Percentiles rank a stretch among this genome's conserved stretches.
These are phyloP conservation scores for Aspergillus persii DNA, from an alignment of 2,329 filamentous ascomycete genomes.

Conservation along the genomic window DNA sequence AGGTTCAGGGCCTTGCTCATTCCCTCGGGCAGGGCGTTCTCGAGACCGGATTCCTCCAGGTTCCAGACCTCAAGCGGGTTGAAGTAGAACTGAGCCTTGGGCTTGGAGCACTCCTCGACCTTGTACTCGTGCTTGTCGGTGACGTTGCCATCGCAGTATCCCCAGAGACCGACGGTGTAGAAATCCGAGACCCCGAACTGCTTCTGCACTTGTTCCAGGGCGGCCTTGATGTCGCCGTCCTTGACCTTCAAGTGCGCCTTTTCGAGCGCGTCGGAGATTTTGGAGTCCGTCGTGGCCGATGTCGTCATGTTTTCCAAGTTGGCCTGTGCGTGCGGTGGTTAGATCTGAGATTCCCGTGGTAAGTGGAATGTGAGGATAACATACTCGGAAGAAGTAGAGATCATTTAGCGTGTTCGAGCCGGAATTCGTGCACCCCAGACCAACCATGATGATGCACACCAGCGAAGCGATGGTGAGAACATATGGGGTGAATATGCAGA, in stretches of 20 bases:
- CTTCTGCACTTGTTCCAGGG: constrained; percentile 37
- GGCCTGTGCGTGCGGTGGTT: constrained; percentile 38
- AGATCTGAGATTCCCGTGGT: neutral
- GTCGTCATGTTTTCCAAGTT: constrained; percentile 58
- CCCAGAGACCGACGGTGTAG: constrained; percentile 83
- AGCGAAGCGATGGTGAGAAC: constrained; percentile 74
- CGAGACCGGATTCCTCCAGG: constrained; percentile 55
- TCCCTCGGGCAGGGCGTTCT: constrained; percentile 65
- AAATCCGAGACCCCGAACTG: constrained; percentile 65
- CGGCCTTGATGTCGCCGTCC: constrained; percentile 37
- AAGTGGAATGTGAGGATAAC: constrained; percentile 13
- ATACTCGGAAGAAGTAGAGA: constrained; percentile 57
- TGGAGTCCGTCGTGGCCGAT: constrained; percentile 29
- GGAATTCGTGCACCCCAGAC: constrained; percentile 56
- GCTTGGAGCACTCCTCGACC: constrained; percentile 64
- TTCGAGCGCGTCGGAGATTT: constrained; percentile 32
- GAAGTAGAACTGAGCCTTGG: constrained; percentile 74
- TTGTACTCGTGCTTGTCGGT: constrained; percentile 53
- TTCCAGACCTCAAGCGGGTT: constrained; percentile 66
- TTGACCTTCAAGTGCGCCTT: constrained; percentile 35
- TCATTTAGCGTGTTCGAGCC: constrained; percentile 46
- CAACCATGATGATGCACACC: constrained; percentile 62
- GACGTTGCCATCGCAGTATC: constrained; percentile 70
- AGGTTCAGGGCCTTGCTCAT: constrained; percentile 66
- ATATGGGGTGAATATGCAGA: constrained; percentile 87